Evolutionary conservation across 495 filamentous ascomycete species (phyloP).

Genomic region (Neurospora sp.): DNA sequence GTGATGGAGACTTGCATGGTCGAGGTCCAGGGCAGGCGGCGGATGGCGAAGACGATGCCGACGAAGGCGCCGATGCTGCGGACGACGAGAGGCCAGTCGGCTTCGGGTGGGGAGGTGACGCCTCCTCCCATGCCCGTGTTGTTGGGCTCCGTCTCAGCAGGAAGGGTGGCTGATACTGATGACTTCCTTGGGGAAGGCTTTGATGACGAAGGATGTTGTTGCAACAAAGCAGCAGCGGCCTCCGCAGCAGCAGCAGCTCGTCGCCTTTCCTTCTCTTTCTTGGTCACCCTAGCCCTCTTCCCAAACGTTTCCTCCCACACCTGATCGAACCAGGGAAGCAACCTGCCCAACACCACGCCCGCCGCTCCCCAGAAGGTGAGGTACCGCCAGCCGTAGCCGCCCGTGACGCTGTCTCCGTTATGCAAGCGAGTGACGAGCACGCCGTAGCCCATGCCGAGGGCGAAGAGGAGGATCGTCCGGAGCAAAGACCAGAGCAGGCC

Average conservation of each 20-base stretch:
- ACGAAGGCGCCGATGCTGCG: slow-evolving; percentile 88
- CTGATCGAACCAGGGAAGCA: slow-evolving; percentile 78
- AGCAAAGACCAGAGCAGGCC: slow-evolving; percentile 28
- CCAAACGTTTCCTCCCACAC: slow-evolving; percentile 39
- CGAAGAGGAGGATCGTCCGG: slow-evolving; percentile 61
- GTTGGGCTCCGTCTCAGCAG: not conserved
- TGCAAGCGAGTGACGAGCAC: slow-evolving; percentile 69
- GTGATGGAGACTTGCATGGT: slow-evolving; percentile 87
- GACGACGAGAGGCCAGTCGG: slow-evolving; percentile 73
- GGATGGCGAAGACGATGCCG: slow-evolving; percentile 94
- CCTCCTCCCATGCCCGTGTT: not conserved
- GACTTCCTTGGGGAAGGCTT: not conserved
- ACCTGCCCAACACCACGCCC: slow-evolving; percentile 63
- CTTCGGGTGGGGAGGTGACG: slow-evolving; percentile 17
- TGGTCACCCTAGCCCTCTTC: not conserved
- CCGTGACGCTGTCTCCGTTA: slow-evolving; percentile 3
- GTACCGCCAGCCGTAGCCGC: slow-evolving; percentile 53
- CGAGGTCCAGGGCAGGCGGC: slow-evolving; percentile 84
- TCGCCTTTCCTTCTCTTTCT: slow-evolving; percentile 8
- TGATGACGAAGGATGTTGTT: not conserved
- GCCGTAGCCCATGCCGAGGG: slow-evolving; percentile 76
- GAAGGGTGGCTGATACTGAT: not conserved
- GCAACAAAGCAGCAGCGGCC: not conserved
- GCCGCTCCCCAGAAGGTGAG: slow-evolving; percentile 70
- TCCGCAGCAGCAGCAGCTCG: not conserved